Evolutionary conservation across 768 basidiomycete genomes (phyloP).

Genomic region (Tricholoma sp.): DNA sequence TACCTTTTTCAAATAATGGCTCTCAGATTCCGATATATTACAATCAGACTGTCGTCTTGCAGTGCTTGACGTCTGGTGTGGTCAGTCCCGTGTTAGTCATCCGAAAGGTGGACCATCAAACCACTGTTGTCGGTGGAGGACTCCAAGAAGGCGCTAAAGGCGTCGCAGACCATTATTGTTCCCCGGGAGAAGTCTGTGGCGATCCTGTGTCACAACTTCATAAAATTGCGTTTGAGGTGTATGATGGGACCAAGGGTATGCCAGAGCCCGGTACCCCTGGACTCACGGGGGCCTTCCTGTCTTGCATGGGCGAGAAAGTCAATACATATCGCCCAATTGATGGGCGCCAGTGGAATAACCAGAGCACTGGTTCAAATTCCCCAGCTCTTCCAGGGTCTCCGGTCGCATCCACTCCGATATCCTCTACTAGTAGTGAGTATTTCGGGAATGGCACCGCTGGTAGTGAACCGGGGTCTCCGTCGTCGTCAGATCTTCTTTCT

Average conservation of each 20-base stretch:
- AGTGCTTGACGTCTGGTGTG: constrained; percentile 90
- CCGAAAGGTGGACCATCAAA: constrained; percentile 89
- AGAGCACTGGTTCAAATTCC: constrained; percentile 40
- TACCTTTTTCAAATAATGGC: constrained; percentile 77
- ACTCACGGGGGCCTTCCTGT: constrained; percentile 74
- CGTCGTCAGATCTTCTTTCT: constrained; percentile 61
- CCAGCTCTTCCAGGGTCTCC: constrained; percentile 69
- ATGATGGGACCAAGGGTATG: constrained; percentile 60
- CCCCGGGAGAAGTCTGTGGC: constrained; percentile 83
- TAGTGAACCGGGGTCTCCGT: constrained; percentile 68
- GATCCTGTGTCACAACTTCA: constrained; percentile 95
- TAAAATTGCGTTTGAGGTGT: constrained; percentile 93
- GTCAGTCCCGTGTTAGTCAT: constrained; percentile 92
- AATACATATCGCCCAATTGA: constrained; percentile 86
- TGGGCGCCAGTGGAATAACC: constrained; percentile 71
- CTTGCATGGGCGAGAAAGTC: constrained; percentile 91
- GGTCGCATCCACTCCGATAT: constrained; percentile 55
- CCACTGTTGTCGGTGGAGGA: constrained; percentile 88
- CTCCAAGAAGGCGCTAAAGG: constrained; percentile 83
- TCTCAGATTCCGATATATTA: constrained; percentile 91
- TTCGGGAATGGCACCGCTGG: constrained; percentile 51
- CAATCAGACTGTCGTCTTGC: constrained; percentile 93
- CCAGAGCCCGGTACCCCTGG: constrained; percentile 79
- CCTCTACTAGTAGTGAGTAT: constrained; percentile 57
- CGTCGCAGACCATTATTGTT: constrained; percentile 77